A percentile compares a stretch with the other conserved stretches of the same genome.
Evolutionary conservation across 208 protist species (phyloP).

Genomic region (Kentomonas sorsogonicus): DNA sequence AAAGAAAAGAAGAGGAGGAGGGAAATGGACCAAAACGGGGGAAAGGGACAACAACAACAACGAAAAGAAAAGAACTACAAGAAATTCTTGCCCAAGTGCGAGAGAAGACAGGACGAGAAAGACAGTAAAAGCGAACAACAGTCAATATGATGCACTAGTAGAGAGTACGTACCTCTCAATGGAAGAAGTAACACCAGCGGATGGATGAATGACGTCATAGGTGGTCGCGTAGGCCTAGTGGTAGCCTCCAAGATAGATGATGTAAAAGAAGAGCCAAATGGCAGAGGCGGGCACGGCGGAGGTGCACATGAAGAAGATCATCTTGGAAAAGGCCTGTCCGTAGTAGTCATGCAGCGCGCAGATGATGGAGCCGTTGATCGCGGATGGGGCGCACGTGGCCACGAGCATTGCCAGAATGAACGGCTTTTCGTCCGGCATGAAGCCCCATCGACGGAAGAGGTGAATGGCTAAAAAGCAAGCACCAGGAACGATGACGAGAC

Average conservation of each 20-base stretch:
- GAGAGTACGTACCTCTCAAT: too few relatives aligned
- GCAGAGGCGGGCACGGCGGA: constrained; percentile 38
- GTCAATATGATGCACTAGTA: too few relatives aligned
- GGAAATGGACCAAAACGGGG: too few relatives aligned
- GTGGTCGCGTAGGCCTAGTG: too few relatives aligned
- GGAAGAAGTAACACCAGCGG: too few relatives aligned
- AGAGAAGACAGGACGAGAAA: neutral
- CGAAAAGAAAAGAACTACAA: too few relatives aligned
- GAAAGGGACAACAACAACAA: too few relatives aligned
- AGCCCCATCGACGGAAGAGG: constrained; percentile 21
- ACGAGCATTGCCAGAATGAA: constrained; percentile 64
- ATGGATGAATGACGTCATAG: too few relatives aligned
- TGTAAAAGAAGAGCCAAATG: constrained; percentile 43
- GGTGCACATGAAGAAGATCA: constrained; percentile 68
- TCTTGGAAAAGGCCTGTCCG: constrained; percentile 40
- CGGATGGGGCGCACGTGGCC: constrained; percentile 46
- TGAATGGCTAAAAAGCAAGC: constrained; percentile 53
- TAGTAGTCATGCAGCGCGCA: constrained; percentile 63
- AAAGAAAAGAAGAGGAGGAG: neutral
- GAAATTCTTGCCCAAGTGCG: too few relatives aligned
- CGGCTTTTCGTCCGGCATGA: constrained; percentile 42
- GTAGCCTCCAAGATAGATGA: constrained; percentile 3
- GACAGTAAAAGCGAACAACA: too few relatives aligned
- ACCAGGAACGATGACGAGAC: constrained; percentile 45
- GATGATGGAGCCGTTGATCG: constrained; percentile 63